Evolutionary conservation across 768 basidiomycete species (phyloP), one percentile per base, ranked within the genome.

Genomic region (Psilocybe cyanescens): DNA sequence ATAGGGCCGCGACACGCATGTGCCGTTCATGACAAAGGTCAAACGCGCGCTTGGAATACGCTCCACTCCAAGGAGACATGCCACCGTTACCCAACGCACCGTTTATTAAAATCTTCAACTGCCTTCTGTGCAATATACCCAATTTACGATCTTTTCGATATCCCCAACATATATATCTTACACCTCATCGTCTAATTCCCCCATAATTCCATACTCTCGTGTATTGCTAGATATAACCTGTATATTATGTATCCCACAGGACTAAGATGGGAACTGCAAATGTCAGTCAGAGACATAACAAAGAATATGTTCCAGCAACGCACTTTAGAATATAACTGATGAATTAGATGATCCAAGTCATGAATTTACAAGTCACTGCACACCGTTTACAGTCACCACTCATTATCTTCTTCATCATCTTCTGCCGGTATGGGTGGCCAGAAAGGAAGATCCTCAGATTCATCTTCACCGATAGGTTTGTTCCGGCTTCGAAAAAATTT

Each of bases 21-120:
- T 85, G 45, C 74, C 82, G 14, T 67, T 86, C 57, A 77, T 83
- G 80, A 83, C 82, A 47, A 81, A 75, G 68, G 71, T 86, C 65
- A 83, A 81, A 66, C 81, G 80, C 31, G 71, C 80, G 0, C 68
- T 86, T n/a, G 85, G 83, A 6, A 83, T 85, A 45, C 78, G 78
- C 11, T 81, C 79, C 54, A 77, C 79, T 9, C 78, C 79, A 39
- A 79, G 69, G 17, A 44, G 59, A 28, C 61, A 62, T 30, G 55
- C 12, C n/a, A 56, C 31, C 16, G 52, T 46, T 9, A 33, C 30
- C 9, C 31, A 49, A 35, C 59, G 50, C 44, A 62, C 58, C 1
- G 54, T n/a, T 19, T 62, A 60, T 31, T 67, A 60, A 58, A 44
- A 12, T 44, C 41, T 28, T 48, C 1, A 5, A 24, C 12, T 2